Conservation (phyloP, 2,329 filamentous ascomycete genomes). For the Pleoardoris graminearum region DNA sequence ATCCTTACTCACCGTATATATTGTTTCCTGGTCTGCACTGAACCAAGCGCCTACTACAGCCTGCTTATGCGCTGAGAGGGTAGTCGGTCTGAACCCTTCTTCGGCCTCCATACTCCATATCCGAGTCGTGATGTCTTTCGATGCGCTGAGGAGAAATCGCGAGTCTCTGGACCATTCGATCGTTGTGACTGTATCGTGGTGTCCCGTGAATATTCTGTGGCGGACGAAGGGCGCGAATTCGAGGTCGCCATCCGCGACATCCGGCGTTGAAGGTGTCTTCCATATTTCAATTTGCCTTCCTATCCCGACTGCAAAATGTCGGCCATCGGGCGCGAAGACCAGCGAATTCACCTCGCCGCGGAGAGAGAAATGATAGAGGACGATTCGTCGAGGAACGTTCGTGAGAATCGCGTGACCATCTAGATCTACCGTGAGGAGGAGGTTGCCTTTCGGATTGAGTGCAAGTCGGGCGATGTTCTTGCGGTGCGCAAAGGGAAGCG, state of each 20-base stretch:
- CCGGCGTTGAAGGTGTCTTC: slow-evolving; percentile 90
- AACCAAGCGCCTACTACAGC: slow-evolving; percentile 96
- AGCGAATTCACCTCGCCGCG: slow-evolving; percentile 79
- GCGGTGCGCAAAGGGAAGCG: slow-evolving; percentile 87
- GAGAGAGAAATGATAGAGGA: slow-evolving; percentile 96
- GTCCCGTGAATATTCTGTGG: slow-evolving; percentile 81
- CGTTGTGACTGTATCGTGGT: slow-evolving; percentile 83
- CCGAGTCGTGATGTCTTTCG: slow-evolving; percentile 87
- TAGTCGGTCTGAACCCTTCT: slow-evolving; percentile 86
- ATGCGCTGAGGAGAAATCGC: slow-evolving; percentile 88
- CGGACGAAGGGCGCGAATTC: slow-evolving; percentile 95
- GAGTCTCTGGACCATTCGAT: slow-evolving; percentile 97
- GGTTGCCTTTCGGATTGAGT: slow-evolving; percentile 85
- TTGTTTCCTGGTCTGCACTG: slow-evolving; percentile 88
- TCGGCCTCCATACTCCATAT: slow-evolving; percentile 93
- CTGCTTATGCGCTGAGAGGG: slow-evolving; percentile 87
- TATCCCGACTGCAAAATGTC: slow-evolving; percentile 85
- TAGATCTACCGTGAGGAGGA: slow-evolving; percentile 91
- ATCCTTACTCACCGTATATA: slow-evolving; percentile 96
- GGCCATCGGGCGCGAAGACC: slow-evolving; percentile 86
- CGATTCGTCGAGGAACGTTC: slow-evolving; percentile 81
- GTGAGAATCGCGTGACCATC: slow-evolving; percentile 92
- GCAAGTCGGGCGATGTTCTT: slow-evolving; percentile 89
- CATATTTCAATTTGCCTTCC: slow-evolving; percentile 91
- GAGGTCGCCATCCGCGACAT: slow-evolving; percentile 78